A percentile compares a stretch with the other conserved stretches of the same genome.
Conservation (phyloP, 257 asterid species). For the Forsythia suspensa region DNA sequence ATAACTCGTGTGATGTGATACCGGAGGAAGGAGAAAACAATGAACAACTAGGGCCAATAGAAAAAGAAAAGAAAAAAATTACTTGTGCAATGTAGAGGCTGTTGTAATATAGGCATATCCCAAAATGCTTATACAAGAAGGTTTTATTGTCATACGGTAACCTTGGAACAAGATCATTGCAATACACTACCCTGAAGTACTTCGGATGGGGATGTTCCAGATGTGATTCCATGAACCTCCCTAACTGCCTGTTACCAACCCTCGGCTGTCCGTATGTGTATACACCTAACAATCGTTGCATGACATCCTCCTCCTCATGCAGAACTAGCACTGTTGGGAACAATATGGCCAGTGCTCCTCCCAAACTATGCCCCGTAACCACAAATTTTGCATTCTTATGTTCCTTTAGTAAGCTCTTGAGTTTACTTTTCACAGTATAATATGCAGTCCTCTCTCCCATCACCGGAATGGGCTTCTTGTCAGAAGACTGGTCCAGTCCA, state of each 20-base stretch:
- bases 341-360: slow-evolving; percentile 91
- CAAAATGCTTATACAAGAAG: slow-evolving; percentile 89
- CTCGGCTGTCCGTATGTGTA: slow-evolving; percentile 93
- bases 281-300: slow-evolving; percentile 59
- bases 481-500: slow-evolving; percentile 18
- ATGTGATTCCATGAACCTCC: slow-evolving; percentile 59
- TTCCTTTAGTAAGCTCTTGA: slow-evolving; percentile 55
- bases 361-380: slow-evolving; percentile 90
- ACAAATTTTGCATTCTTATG: slow-evolving; percentile 72
- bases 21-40: not conserved
- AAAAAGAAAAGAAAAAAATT: slow-evolving; percentile 19
- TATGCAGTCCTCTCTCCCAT: slow-evolving; percentile 66
- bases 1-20: not conserved
- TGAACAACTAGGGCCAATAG: not conserved
- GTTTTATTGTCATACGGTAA: slow-evolving; percentile 83
- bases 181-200: slow-evolving; percentile 78
- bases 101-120: slow-evolving; percentile 68
- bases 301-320: slow-evolving; percentile 58
- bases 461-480: slow-evolving; percentile 25
- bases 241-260: slow-evolving; percentile 64
- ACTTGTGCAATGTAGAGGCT: slow-evolving; percentile 76
- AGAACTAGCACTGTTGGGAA: slow-evolving; percentile 69
- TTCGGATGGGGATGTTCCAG: slow-evolving; percentile 52
- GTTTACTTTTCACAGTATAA: slow-evolving; percentile 50
- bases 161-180: slow-evolving; percentile 91